Percentiles rank a stretch among this genome's conserved stretches.
phyloP scores from a whole-genome alignment of 2,329 filamentous ascomycete genomes.

The Ophiocordyceps robertsii region DNA sequence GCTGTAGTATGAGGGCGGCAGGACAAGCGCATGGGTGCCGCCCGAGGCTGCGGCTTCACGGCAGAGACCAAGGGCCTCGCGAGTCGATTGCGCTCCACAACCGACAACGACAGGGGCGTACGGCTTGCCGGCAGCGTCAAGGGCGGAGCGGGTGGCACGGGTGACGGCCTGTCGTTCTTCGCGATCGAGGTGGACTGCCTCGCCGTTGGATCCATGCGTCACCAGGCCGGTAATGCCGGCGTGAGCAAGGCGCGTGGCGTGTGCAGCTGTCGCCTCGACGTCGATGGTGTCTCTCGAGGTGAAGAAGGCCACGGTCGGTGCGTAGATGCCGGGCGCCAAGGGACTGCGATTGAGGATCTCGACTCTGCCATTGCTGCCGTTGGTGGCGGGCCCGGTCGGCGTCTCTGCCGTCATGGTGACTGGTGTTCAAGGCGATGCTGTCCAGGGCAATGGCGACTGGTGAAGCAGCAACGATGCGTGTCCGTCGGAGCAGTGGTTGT shows the following conservation, averaged over 20 bases:
- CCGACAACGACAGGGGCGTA: slow-evolving; percentile 54
- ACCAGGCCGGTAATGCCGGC: slow-evolving; percentile 54
- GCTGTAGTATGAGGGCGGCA: slow-evolving; percentile 59
- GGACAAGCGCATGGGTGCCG: slow-evolving; percentile 52
- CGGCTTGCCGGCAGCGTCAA: slow-evolving; percentile 41
- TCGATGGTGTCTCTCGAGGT: slow-evolving; percentile 40
- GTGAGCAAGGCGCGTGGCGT: slow-evolving; percentile 45
- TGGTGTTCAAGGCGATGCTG: neutral
- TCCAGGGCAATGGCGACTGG: too few species aligned
- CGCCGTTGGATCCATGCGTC: slow-evolving; percentile 60
- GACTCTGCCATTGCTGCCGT: neutral
- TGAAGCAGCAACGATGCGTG: too few species aligned
- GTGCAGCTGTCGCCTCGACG: slow-evolving; percentile 31
- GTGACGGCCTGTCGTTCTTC: slow-evolving; percentile 52
- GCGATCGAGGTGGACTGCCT: slow-evolving; percentile 55
- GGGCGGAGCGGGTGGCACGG: slow-evolving; percentile 43
- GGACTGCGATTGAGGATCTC: neutral
- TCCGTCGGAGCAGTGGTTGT: too few species aligned
- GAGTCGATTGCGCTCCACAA: slow-evolving; percentile 52
- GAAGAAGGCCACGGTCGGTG: slow-evolving; percentile 52
- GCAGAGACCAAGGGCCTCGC: slow-evolving; percentile 53
- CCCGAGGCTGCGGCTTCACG: slow-evolving; percentile 49
- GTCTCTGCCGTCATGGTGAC: neutral
- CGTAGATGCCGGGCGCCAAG: slow-evolving; percentile 35
- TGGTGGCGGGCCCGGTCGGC: neutral